phyloP scores from a whole-genome alignment of 768 basidiomycete genomes.

The Hemileccinum impolitum region DNA sequence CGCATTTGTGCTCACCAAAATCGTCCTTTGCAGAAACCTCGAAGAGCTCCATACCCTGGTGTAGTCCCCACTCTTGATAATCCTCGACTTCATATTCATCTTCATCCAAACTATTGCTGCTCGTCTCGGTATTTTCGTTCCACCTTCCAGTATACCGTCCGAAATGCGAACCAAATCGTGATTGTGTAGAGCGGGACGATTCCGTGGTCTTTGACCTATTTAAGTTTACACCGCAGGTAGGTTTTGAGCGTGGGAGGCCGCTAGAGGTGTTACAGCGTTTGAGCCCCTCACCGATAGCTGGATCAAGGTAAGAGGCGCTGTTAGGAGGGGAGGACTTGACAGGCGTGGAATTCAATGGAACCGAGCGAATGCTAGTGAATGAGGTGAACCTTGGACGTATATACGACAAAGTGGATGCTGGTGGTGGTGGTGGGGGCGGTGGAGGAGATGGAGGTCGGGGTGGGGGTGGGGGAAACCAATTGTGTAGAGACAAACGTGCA shows the following conservation, averaged over 20 bases:
- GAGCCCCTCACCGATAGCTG: constrained; percentile 51
- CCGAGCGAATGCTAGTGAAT: constrained; percentile 57
- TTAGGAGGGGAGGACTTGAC: constrained; percentile 50
- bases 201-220: constrained; percentile 32
- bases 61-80: constrained; percentile 68
- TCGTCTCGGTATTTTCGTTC: constrained; percentile 56
- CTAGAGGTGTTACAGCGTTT: constrained; percentile 51
- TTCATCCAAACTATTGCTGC: constrained; percentile 65
- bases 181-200: constrained; percentile 43
- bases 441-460: constrained; percentile 68
- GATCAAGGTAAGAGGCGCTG: constrained; percentile 61
- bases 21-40: constrained; percentile 93
- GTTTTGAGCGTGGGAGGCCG: constrained; percentile 47
- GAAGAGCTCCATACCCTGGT: constrained; percentile 82
- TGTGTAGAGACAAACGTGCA: constrained; percentile 78
- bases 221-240: constrained; percentile 37
- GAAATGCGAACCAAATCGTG: constrained; percentile 58
- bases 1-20: constrained; percentile 44
- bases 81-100: constrained; percentile 59
- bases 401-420: constrained; percentile 36
- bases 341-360: constrained; percentile 46
- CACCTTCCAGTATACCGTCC: constrained; percentile 49
- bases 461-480: constrained; percentile 83
- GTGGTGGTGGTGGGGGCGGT: constrained; percentile 55
- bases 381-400: constrained; percentile 35